These are phyloP conservation scores for Botrytis medusae DNA, from an alignment of 2,329 filamentous ascomycete species.

Conservation along the genomic window DNA sequence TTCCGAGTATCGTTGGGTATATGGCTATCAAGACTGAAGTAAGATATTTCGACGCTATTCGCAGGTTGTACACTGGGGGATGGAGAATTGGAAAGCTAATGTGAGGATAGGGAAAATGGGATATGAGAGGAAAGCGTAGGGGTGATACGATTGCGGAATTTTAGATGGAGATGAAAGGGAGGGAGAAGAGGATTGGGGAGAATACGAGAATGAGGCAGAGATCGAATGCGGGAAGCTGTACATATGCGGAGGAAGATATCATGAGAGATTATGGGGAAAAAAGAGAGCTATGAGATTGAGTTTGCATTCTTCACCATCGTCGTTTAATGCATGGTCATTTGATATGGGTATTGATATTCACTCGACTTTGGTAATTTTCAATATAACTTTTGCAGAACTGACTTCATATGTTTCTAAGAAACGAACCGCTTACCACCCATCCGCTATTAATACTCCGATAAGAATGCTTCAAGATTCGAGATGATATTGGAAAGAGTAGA, in stretches of 20 bases:
- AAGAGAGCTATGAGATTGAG: conserved; percentile 1
- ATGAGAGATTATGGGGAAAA: background rate
- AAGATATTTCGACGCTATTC: conserved; percentile 46
- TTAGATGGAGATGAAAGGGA: conserved; percentile 44
- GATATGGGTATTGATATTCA: conserved; percentile 6
- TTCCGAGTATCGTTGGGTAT: conserved; percentile 70
- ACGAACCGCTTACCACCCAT: background rate
- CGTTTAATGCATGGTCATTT: background rate
- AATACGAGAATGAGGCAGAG: background rate
- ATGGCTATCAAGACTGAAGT: conserved; percentile 83
- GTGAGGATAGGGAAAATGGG: conserved; percentile 71
- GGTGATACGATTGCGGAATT: conserved; percentile 83
- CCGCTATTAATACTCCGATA: background rate
- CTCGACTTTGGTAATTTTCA: background rate
- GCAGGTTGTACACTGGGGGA: background rate
- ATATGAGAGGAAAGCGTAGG: conserved; percentile 82
- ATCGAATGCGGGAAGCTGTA: conserved; percentile 25
- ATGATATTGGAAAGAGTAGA: background rate
- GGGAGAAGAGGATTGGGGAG: conserved; percentile 23
- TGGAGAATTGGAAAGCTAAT: conserved; percentile 28
- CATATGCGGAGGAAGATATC: conserved; percentile 25
- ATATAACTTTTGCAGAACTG: conserved; percentile 4
- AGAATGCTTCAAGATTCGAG: background rate
- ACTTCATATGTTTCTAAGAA: background rate
- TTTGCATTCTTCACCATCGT: background rate